phyloP scores from a whole-genome alignment of 176 grass and related monocot species.

The Carex scoparia region DNA sequence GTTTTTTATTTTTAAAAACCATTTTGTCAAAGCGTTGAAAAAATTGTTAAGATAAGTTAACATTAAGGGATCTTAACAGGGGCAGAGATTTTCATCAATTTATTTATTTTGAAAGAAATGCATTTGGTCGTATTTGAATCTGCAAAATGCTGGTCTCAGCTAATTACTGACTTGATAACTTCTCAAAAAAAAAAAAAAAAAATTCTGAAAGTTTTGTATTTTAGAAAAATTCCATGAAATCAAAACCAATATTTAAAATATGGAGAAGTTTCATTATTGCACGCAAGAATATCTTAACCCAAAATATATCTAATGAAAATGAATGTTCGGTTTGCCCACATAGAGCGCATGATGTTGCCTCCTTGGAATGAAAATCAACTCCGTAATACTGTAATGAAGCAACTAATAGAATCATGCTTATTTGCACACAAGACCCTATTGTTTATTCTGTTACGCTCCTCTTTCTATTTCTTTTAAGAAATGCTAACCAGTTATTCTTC shows the following conservation, averaged over 20 bases:
- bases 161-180: background rate
- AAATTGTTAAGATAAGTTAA: too few species aligned
- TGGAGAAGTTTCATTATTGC: background rate
- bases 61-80: too few species aligned
- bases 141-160: too few species aligned
- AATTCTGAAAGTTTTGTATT: background rate
- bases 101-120: too few species aligned
- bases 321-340: background rate
- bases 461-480: background rate
- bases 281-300: background rate
- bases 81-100: too few species aligned
- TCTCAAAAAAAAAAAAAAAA: background rate
- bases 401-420: background rate
- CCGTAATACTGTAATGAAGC: background rate
- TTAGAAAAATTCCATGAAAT: background rate
- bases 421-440: background rate
- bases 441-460: background rate
- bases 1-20: too few species aligned
- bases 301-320: background rate
- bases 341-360: background rate
- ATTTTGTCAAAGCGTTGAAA: too few species aligned
- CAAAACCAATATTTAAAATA: background rate
- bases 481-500: background rate
- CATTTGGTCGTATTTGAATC: too few species aligned
- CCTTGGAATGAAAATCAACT: background rate